These are phyloP conservation scores for Aspergillus intermedius DNA, from an alignment of 2,329 filamentous ascomycete genomes.

Conservation along the genomic window DNA sequence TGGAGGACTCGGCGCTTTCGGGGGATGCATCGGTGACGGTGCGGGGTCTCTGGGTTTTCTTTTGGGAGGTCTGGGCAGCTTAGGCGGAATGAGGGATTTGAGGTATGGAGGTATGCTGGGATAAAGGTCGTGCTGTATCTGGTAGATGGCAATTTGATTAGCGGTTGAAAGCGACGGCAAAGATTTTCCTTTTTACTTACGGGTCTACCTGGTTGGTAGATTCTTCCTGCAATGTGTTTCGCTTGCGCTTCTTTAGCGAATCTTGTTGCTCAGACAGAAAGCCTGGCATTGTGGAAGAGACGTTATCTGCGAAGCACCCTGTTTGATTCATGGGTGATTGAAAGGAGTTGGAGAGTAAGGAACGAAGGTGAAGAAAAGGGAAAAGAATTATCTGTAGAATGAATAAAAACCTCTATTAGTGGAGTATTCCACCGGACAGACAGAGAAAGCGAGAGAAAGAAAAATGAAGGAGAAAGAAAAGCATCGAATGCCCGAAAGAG, in stretches of 20 bases:
- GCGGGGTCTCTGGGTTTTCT: slow-evolving; percentile 7
- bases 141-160: neutral
- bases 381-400: neutral
- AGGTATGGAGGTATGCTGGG: slow-evolving; percentile 10
- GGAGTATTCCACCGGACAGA: neutral
- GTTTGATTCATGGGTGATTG: slow-evolving; percentile 2
- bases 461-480: neutral
- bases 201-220: slow-evolving; percentile 8
- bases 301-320: slow-evolving; percentile 1
- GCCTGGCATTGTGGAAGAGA: slow-evolving; percentile 6
- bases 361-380: neutral
- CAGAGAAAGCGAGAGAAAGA: neutral
- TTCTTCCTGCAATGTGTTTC: slow-evolving; percentile 13
- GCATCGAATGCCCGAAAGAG: neutral
- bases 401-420: too few relatives aligned
- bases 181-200: slow-evolving; percentile 4
- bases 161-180: too few relatives aligned
- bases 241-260: slow-evolving; percentile 20
- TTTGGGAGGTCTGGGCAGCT: slow-evolving; percentile 6
- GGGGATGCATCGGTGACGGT: slow-evolving; percentile 6
- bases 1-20: slow-evolving; percentile 13
- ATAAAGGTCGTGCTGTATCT: slow-evolving; percentile 5
- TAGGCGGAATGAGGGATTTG: slow-evolving; percentile 10
- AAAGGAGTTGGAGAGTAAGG: neutral
- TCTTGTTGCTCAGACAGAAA: slow-evolving; percentile 7